Evolutionary conservation across 2,329 filamentous ascomycete genomes (phyloP).

Genomic region (Pyricularia grisea): DNA sequence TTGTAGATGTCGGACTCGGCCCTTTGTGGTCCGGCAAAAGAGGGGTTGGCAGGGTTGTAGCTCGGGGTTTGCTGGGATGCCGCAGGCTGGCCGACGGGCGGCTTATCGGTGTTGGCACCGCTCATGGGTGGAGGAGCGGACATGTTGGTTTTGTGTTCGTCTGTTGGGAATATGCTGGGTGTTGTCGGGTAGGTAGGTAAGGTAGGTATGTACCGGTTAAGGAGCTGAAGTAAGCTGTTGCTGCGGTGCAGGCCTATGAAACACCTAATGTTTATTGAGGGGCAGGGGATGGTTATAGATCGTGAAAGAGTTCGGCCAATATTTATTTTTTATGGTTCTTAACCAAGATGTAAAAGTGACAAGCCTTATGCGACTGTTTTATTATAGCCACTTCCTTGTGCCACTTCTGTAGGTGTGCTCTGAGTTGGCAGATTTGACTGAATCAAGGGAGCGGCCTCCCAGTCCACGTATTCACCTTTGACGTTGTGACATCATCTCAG

Average conservation of each 20-base stretch:
- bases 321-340: background rate
- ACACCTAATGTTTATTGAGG: background rate
- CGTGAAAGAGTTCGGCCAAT: no score
- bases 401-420: background rate
- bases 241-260: background rate
- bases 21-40: background rate
- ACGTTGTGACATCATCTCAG: background rate
- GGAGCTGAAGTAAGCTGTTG: background rate
- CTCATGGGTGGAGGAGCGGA: conserved; percentile 3
- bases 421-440: background rate
- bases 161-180: background rate
- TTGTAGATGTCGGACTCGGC: conserved; percentile 5
- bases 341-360: background rate
- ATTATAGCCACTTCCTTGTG: background rate
- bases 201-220: background rate
- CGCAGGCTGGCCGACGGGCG: conserved; percentile 6
- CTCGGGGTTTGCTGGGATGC: background rate
- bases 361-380: background rate
- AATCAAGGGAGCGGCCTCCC: background rate
- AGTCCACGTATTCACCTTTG: background rate
- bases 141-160: background rate
- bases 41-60: conserved; percentile 3
- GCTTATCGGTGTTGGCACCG: conserved; percentile 1
- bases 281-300: background rate
- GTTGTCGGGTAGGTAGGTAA: background rate